phyloP scores from a whole-genome alignment of 345 rosid genomes.

The Salix viminalis region DNA sequence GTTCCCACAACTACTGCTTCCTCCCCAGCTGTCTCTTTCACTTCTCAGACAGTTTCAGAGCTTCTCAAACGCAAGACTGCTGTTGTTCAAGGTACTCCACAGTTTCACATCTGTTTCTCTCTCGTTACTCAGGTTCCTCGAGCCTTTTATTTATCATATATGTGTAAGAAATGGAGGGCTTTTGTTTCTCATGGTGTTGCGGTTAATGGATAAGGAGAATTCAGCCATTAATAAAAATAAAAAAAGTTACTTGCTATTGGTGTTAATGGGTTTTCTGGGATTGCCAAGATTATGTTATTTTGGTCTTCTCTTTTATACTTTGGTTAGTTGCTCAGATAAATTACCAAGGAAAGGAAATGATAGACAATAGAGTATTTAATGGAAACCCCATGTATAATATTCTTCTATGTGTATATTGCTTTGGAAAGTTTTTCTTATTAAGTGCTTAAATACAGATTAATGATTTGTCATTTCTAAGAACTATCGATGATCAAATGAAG shows the following conservation, averaged over 20 bases:
- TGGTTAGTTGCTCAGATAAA: background rate
- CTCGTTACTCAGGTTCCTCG: background rate
- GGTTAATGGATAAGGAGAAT: background rate
- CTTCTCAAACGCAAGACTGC: constrained; percentile 49
- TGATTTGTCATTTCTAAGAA: background rate
- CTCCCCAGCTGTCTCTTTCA: constrained; percentile 26
- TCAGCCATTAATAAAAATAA: background rate
- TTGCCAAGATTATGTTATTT: background rate
- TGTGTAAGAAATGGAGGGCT: background rate
- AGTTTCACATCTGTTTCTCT: background rate
- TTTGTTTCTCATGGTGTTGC: background rate
- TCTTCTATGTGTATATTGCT: background rate
- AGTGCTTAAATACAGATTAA: background rate
- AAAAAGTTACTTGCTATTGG: background rate
- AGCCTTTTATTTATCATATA: background rate
- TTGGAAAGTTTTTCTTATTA: background rate
- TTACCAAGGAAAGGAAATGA: background rate
- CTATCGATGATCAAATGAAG: background rate
- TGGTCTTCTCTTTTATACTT: background rate
- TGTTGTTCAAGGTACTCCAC: constrained; percentile 36
- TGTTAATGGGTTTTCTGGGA: background rate
- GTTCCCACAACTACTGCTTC: background rate
- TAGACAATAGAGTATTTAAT: background rate
- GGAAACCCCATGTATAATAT: background rate
- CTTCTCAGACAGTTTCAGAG: constrained; percentile 44